Conservation (phyloP, 2,329 filamentous ascomycete genomes). For the Pezicula rhizophila region DNA sequence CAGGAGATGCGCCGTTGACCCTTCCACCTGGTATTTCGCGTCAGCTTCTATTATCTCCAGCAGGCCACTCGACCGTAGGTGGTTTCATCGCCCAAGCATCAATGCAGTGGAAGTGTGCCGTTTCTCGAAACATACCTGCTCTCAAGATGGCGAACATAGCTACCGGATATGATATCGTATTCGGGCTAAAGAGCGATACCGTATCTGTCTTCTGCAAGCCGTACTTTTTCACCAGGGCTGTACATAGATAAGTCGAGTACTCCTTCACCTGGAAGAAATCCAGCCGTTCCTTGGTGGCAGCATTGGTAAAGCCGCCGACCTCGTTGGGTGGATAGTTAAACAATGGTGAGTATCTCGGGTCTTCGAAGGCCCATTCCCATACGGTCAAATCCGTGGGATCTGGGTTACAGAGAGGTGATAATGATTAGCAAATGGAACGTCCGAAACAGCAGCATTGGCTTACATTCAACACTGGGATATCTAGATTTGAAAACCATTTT, state of each 20-base stretch:
- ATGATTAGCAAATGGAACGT: no score
- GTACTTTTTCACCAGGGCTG: slow-evolving; percentile 50
- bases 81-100: no score
- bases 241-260: slow-evolving; percentile 52
- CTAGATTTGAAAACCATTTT: no score
- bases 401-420: slow-evolving; percentile 16
- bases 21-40: slow-evolving; percentile 36
- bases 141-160: slow-evolving; percentile 51
- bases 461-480: no score
- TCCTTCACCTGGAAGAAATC: slow-evolving; percentile 52
- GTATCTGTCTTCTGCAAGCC: slow-evolving; percentile 48
- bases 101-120: no score
- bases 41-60: no score
- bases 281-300: slow-evolving; percentile 50
- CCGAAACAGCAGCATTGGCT: no score
- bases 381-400: slow-evolving; percentile 48
- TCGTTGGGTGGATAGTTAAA: slow-evolving; percentile 20
- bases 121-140: slow-evolving; percentile 3
- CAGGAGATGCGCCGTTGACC: slow-evolving; percentile 56
- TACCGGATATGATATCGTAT: slow-evolving; percentile 62
- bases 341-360: slow-evolving; percentile 38
- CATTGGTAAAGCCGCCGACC: slow-evolving; percentile 43
- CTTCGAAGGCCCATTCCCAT: slow-evolving; percentile 58
- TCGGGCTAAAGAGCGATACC: slow-evolving; percentile 55
- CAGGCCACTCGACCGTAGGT: no score